phyloP scores from a whole-genome alignment of 768 basidiomycete genomes.

The Tulasnella calospora region DNA sequence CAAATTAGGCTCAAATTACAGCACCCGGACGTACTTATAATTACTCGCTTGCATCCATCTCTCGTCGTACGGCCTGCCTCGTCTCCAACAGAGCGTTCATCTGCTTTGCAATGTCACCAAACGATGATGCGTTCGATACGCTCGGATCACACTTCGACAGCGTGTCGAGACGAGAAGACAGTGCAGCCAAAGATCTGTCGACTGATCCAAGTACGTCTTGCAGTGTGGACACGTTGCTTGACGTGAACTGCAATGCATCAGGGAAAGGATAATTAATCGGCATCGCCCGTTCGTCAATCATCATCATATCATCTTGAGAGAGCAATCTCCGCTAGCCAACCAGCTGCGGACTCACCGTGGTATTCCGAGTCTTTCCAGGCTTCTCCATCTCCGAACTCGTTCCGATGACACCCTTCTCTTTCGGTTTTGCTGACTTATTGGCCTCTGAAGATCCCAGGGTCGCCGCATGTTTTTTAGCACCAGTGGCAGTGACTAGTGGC shows the following conservation, averaged over 20 bases:
- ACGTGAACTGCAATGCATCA: neutral
- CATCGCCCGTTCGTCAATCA: neutral
- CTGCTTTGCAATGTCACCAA: constrained; percentile 19
- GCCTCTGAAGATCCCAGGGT: neutral
- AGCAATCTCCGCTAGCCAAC: neutral
- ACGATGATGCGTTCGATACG: neutral
- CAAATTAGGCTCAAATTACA: constrained; percentile 2
- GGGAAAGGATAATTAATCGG: neutral
- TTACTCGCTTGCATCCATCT: constrained; percentile 3
- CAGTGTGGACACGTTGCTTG: neutral
- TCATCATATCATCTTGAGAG: neutral
- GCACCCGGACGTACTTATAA: neutral
- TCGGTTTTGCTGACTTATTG: neutral
- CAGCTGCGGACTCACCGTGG: constrained; percentile 11
- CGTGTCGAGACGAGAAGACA: constrained; percentile 13
- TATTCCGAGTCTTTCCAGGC: neutral
- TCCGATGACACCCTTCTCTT: neutral
- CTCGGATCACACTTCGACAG: constrained; percentile 2
- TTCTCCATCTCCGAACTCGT: constrained; percentile 1
- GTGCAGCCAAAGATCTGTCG: constrained; percentile 13
- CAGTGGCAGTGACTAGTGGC: neutral
- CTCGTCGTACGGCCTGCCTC: constrained; percentile 2
- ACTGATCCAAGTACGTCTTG: constrained; percentile 15
- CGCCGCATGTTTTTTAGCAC: neutral
- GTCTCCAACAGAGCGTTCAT: constrained; percentile 12